phyloP scores from a whole-genome alignment of 2,329 filamentous ascomycete species.

The Gremmenia infestans region DNA sequence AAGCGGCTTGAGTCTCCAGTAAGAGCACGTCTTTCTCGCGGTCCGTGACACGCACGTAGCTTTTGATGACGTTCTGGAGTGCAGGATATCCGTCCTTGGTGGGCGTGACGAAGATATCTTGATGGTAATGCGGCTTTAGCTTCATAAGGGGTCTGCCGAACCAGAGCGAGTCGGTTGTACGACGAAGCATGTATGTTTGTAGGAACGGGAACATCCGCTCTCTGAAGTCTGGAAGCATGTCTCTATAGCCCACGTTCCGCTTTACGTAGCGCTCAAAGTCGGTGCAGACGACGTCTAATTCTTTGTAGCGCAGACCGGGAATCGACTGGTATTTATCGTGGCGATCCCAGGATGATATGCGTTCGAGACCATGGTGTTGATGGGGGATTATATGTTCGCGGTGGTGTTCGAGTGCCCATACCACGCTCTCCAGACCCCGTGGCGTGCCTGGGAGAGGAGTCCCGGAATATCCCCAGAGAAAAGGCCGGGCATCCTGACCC shows the following conservation, averaged over 20 bases:
- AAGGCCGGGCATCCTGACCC: constrained; percentile 4
- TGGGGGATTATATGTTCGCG: neutral
- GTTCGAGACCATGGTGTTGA: neutral
- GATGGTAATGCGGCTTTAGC: constrained; percentile 16
- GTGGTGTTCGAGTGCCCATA: constrained; percentile 16
- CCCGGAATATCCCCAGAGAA: constrained; percentile 21
- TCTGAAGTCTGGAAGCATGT: neutral
- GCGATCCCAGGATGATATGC: neutral
- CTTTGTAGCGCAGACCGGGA: neutral
- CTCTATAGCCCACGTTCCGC: neutral
- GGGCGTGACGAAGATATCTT: constrained; percentile 12
- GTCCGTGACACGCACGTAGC: neutral
- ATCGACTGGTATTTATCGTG: neutral
- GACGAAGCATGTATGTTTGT: constrained; percentile 15
- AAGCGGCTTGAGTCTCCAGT: neutral
- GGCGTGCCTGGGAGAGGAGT: constrained; percentile 15
- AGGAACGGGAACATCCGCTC: constrained; percentile 7
- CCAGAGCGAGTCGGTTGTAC: constrained; percentile 16
- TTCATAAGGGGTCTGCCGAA: constrained; percentile 17
- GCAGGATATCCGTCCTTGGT: neutral
- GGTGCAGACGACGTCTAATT: constrained; percentile 9
- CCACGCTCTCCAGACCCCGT: constrained; percentile 12
- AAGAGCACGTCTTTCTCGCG: neutral
- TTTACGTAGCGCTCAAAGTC: constrained; percentile 10
- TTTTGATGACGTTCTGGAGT: neutral